These are phyloP conservation scores for Oryza officinalis DNA, from an alignment of 176 grass and related monocot genomes.

Conservation along the genomic window DNA sequence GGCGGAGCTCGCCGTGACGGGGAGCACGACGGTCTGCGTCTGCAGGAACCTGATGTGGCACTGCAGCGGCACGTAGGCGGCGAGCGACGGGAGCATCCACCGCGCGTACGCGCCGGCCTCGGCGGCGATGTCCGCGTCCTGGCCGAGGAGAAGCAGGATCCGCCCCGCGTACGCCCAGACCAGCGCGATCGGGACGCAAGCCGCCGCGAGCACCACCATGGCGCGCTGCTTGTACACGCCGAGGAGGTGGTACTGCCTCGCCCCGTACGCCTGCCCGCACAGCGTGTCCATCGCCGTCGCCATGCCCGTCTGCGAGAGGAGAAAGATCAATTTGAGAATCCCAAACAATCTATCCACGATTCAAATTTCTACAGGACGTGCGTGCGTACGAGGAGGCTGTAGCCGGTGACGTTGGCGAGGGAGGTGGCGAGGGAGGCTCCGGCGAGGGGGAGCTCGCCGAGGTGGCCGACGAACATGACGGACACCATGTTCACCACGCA, in stretches of 20 bases:
- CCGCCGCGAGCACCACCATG: slow-evolving; percentile 35
- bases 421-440: slow-evolving; percentile 58
- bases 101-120: slow-evolving; percentile 64
- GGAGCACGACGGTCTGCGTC: slow-evolving; percentile 44
- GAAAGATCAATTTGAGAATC: not conserved
- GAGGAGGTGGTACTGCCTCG: slow-evolving; percentile 43
- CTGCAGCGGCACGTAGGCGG: slow-evolving; percentile 59
- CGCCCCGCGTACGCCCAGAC: slow-evolving; percentile 44
- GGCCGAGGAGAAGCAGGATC: slow-evolving; percentile 52
- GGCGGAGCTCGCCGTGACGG: slow-evolving; percentile 34
- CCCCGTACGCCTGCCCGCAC: slow-evolving; percentile 70
- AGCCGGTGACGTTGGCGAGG: slow-evolving; percentile 55
- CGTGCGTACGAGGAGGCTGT: slow-evolving; percentile 45
- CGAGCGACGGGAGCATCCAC: slow-evolving; percentile 66
- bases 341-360: not conserved
- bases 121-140: slow-evolving; percentile 54
- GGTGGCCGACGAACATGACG: slow-evolving; percentile 63
- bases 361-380: not conserved
- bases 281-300: slow-evolving; percentile 49
- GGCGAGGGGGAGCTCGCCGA: slow-evolving; percentile 59
- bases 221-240: slow-evolving; percentile 39
- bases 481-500: slow-evolving; percentile 51
- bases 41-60: slow-evolving; percentile 57
- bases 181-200: slow-evolving; percentile 40
- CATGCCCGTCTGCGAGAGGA: slow-evolving; percentile 2